Percentiles rank a stretch among this genome's conserved stretches.
Evolutionary conservation across 495 filamentous ascomycete species (phyloP).

Genomic region (Penicillium pulvis): DNA sequence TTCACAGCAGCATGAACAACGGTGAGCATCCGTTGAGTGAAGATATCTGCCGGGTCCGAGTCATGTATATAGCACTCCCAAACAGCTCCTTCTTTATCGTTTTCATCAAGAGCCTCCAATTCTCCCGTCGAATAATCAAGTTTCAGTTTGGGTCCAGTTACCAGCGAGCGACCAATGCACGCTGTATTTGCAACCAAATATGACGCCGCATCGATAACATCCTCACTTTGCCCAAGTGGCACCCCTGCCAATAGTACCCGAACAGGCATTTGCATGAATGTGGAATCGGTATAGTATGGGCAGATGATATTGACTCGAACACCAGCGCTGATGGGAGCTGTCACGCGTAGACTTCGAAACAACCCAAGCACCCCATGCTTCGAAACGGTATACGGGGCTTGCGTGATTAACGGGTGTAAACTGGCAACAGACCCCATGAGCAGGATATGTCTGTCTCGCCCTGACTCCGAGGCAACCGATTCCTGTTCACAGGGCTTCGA

Average conservation of each 20-base stretch:
- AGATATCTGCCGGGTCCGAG: constrained; percentile 16
- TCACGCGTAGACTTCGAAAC: constrained; percentile 11
- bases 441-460: constrained; percentile 14
- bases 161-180: constrained; percentile 15
- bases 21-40: constrained; percentile 13
- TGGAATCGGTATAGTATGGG: constrained; percentile 15
- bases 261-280: constrained; percentile 14
- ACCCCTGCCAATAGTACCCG: constrained; percentile 11
- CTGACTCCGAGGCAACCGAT: constrained; percentile 2
- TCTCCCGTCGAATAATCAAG: constrained; percentile 9
- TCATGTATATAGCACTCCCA: constrained; percentile 21
- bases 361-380: constrained; percentile 17
- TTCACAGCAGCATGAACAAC: constrained; percentile 11
- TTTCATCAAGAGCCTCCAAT: not conserved
- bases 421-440: constrained; percentile 14
- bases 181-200: constrained; percentile 14
- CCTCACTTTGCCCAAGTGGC: constrained; percentile 12
- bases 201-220: constrained; percentile 15
- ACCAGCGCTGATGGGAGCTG: constrained; percentile 12
- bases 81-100: constrained; percentile 7
- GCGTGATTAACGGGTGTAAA: constrained; percentile 16
- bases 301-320: constrained; percentile 17
- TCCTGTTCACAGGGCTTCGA: constrained; percentile 6
- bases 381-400: constrained; percentile 15
- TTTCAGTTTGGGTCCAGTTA: constrained; percentile 12